These are phyloP conservation scores for Hibiscus syriacus DNA, from an alignment of 345 rosid species.

Conservation along the genomic window DNA sequence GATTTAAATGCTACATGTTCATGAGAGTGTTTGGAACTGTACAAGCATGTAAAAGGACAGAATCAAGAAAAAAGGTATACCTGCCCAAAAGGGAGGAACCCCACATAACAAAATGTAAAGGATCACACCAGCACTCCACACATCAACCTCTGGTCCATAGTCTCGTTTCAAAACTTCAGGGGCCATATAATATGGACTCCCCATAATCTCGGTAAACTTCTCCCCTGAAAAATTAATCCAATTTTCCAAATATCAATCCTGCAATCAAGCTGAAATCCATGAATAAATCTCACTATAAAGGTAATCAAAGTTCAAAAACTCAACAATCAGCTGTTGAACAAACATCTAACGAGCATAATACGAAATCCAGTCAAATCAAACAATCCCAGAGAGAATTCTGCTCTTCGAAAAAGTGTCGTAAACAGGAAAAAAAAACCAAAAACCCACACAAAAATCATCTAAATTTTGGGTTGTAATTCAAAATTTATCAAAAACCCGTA, in stretches of 20 bases:
- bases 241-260: neutral
- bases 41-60: no score
- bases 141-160: constrained; percentile 87
- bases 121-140: constrained; percentile 95
- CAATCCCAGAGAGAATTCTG: no score
- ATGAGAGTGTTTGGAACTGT: neutral
- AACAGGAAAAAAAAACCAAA: no score
- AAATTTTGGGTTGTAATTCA: neutral
- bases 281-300: neutral
- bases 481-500: neutral
- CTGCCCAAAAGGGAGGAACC: constrained; percentile 1
- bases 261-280: neutral
- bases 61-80: neutral
- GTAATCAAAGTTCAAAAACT: neutral
- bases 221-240: neutral
- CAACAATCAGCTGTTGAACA: neutral
- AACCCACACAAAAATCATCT: neutral
- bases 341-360: neutral
- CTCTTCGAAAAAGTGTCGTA: no score
- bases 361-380: no score
- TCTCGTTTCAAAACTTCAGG: constrained; percentile 86
- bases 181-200: constrained; percentile 76
- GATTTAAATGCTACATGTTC: neutral
- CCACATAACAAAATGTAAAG: constrained; percentile 84
- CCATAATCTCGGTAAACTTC: neutral